Evolutionary conservation across 2,329 filamentous ascomycete species (phyloP), one percentile per base, ranked within the genome.

Genomic region (Anthostomella pinea): DNA sequence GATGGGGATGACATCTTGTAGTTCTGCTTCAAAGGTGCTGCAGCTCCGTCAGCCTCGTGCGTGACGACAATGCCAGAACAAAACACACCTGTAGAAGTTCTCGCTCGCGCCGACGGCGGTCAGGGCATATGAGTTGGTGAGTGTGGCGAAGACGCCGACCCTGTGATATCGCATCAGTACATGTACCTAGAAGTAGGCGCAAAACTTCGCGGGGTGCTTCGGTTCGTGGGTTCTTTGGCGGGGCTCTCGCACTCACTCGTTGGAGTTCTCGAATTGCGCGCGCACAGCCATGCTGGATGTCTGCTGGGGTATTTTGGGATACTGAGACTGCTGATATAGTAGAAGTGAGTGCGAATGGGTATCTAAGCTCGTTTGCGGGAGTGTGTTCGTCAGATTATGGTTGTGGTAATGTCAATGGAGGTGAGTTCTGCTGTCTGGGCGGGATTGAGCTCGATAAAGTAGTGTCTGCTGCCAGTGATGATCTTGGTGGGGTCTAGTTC

Each of bases 1-100:
- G 66, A 96, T 96, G 53, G 93, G 93, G 56, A 98, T 91, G 47
- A 96, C 82, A 72, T 97, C 93, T 73, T 95, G 88, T 45, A 98
- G 78, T 73, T 98, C 93, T 47, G 91, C 84, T 75, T 98, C 93
- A 71, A 98, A 97, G 64, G 97, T 80, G 73, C 87, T 88, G 48
- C 45, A 30, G n/a, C n/a, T n/a, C 3, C 14, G 21, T 54, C 15
- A 51, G 48, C 25, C 21, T 44, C 27, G 11, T 9, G 33, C 18
- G 21, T 24, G 9, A 15, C 6, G 13, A 15, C 24, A 18, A 15
- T n/a, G n/a, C n/a, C 20, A 16, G 22, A 25, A 10, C 10, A 45
- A 4, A 35, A 52, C 66, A 45, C 64, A 84, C 81, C 80, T 90
- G 81, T 97, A 97, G 69, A 98, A 98, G 79, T 97, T 97, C 75